A percentile compares a stretch with the other conserved stretches of the same genome.
Conservation (phyloP, 306 rosid species). For the Mucuna pruriens region DNA sequence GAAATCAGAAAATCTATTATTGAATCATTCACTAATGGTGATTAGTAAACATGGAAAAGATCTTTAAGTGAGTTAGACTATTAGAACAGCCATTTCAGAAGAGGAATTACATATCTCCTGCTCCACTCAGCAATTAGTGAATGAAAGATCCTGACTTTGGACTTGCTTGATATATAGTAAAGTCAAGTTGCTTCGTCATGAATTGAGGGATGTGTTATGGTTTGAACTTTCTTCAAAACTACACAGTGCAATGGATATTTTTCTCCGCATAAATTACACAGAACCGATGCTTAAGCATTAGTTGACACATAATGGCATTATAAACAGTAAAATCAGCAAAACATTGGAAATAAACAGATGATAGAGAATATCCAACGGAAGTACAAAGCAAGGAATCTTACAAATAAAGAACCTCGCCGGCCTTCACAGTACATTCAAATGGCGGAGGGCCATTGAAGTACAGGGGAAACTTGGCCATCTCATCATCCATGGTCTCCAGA, state of each 20-base stretch:
- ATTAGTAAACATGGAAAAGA: background rate
- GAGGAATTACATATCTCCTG: constrained; percentile 4
- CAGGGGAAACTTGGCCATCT: constrained; percentile 59
- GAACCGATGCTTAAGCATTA: background rate
- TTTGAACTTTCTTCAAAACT: background rate
- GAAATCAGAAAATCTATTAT: background rate
- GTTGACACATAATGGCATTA: background rate
- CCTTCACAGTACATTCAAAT: constrained; percentile 68
- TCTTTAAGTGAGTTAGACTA: background rate
- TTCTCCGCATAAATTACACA: background rate
- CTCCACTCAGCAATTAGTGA: background rate
- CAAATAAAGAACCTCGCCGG: constrained; percentile 90
- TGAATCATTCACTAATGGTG: background rate
- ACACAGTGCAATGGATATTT: background rate
- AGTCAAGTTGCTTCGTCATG: background rate
- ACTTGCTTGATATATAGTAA: background rate
- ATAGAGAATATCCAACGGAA: constrained; percentile 13
- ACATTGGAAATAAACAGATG: constrained; percentile 7
- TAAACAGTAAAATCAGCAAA: background rate
- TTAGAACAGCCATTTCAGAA: constrained; percentile 4
- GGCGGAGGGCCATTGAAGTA: constrained; percentile 72
- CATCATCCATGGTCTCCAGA: constrained; percentile 44
- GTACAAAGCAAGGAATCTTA: constrained; percentile 41
- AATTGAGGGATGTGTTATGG: background rate
- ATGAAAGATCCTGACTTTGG: background rate